Percentiles rank a stretch among this genome's conserved stretches.
phyloP scores from a whole-genome alignment of 805 yeast species.

The Blastobotrys muscicola region DNA sequence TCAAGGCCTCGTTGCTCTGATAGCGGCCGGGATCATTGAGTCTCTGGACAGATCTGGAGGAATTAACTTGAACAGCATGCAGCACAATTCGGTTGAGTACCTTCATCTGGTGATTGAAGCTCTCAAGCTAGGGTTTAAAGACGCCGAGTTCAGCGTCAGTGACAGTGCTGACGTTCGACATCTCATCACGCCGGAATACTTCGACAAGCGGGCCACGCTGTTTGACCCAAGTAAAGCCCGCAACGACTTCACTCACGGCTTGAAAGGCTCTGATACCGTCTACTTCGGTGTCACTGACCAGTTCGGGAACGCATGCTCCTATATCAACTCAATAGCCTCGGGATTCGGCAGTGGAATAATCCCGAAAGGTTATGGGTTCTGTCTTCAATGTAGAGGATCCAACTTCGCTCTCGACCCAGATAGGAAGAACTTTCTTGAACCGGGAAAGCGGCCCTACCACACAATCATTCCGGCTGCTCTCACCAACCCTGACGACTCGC shows the following conservation, averaged over 20 bases:
- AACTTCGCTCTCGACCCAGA: constrained; percentile 56
- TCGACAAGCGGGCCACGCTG: constrained; percentile 39
- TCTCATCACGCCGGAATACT: constrained; percentile 41
- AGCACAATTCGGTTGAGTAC: constrained; percentile 63
- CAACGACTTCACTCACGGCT: constrained; percentile 36
- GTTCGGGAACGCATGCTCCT: constrained; percentile 73
- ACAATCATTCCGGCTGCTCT: constrained; percentile 79
- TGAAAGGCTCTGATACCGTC: constrained; percentile 56
- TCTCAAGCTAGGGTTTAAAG: constrained; percentile 64
- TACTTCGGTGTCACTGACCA: constrained; percentile 56
- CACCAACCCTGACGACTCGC: constrained; percentile 34
- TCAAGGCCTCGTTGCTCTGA: constrained; percentile 66
- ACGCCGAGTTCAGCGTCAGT: constrained; percentile 63
- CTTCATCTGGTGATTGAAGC: constrained; percentile 61
- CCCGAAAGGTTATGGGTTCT: constrained; percentile 52
- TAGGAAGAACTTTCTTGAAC: constrained; percentile 52
- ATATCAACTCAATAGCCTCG: constrained; percentile 64
- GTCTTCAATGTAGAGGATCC: constrained; percentile 67
- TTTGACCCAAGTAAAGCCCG: constrained; percentile 37
- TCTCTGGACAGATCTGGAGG: constrained; percentile 39
- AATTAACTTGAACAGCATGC: constrained; percentile 30
- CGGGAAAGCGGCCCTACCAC: constrained; percentile 68
- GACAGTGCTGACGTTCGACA: constrained; percentile 39
- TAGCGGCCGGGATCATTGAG: constrained; percentile 58
- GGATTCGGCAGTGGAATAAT: constrained; percentile 63